Evolutionary conservation across 2,329 filamentous ascomycete species (phyloP).

Genomic region (Ophiosphaerella narmari): DNA sequence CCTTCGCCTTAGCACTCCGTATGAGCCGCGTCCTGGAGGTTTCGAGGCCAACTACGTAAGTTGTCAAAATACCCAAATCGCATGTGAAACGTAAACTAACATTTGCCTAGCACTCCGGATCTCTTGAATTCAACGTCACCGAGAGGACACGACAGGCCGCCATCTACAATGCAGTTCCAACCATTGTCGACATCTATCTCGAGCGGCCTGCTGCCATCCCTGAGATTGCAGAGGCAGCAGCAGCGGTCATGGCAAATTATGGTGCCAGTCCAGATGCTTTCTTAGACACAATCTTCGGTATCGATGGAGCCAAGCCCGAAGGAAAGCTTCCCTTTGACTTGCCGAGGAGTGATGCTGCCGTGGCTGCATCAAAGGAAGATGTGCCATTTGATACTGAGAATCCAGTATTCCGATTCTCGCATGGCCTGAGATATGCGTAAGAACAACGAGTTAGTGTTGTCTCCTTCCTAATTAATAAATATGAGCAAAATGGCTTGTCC

Average conservation of each 20-base stretch:
- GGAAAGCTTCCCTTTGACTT: conserved; percentile 56
- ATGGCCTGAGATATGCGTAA: conserved; percentile 40
- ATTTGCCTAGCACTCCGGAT: conserved; percentile 41
- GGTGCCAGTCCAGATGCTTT: conserved; percentile 50
- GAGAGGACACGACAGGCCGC: conserved; percentile 46
- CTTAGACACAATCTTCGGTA: conserved; percentile 50
- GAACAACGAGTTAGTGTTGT: background rate
- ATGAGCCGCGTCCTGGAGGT: conserved; percentile 49
- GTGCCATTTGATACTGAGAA: conserved; percentile 46
- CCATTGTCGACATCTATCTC: conserved; percentile 52
- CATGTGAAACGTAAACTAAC: background rate
- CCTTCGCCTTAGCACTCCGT: conserved; percentile 48
- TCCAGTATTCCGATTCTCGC: conserved; percentile 41
- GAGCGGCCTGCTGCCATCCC: conserved; percentile 52
- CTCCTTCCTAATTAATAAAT: background rate
- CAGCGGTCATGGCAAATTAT: conserved; percentile 49
- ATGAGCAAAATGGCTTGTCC: background rate
- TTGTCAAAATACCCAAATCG: background rate
- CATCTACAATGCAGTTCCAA: conserved; percentile 47
- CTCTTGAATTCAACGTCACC: conserved; percentile 48
- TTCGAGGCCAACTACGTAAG: conserved; percentile 45
- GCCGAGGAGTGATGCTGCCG: conserved; percentile 52
- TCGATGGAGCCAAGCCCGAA: conserved; percentile 43
- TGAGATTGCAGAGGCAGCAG: conserved; percentile 46
- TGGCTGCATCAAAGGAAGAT: conserved; percentile 42